Conservation (phyloP, 257 asterid genomes). For the Plantago ovata region DNA sequence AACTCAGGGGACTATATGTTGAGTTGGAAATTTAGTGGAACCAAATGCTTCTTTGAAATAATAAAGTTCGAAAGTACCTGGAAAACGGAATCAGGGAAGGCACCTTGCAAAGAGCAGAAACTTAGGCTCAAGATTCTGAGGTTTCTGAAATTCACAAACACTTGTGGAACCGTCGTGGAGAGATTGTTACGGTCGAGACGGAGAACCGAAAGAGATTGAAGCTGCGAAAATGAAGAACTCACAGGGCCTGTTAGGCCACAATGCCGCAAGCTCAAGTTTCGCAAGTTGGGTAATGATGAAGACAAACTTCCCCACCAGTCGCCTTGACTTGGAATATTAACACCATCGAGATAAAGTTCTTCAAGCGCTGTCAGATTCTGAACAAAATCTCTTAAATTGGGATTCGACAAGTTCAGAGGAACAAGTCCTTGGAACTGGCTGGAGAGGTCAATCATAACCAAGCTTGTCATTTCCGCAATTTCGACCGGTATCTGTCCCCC, state of each 20-base stretch:
- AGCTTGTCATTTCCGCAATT: conserved; percentile 5
- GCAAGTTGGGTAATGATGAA: conserved; percentile 32
- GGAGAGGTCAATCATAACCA: conserved; percentile 45
- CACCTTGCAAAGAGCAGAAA: conserved; percentile 25
- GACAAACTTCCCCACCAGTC: conserved; percentile 32
- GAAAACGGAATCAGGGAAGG: conserved; percentile 28
- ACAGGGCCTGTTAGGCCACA: conserved; percentile 32
- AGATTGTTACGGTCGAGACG: conserved; percentile 22
- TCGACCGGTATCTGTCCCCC: conserved; percentile 45
- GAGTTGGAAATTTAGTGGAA: no score
- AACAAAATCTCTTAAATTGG: conserved; percentile 26
- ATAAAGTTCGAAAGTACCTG: background rate
- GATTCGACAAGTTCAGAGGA: conserved; percentile 19
- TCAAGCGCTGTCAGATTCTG: conserved; percentile 28
- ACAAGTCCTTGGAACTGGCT: background rate
- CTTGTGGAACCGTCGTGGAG: conserved; percentile 16
- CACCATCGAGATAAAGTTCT: conserved; percentile 42
- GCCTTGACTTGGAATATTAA: conserved; percentile 22
- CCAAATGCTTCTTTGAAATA: no score
- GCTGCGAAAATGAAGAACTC: conserved; percentile 18
- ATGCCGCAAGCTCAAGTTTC: conserved; percentile 26
- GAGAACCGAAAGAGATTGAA: conserved; percentile 24
- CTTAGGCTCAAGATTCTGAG: conserved; percentile 19
- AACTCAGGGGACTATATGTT: no score
- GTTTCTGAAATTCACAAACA: conserved; percentile 24